Base-by-base conservation (phyloP, 1,284 basidiomycete species). In the Ustilago nuda region DNA sequence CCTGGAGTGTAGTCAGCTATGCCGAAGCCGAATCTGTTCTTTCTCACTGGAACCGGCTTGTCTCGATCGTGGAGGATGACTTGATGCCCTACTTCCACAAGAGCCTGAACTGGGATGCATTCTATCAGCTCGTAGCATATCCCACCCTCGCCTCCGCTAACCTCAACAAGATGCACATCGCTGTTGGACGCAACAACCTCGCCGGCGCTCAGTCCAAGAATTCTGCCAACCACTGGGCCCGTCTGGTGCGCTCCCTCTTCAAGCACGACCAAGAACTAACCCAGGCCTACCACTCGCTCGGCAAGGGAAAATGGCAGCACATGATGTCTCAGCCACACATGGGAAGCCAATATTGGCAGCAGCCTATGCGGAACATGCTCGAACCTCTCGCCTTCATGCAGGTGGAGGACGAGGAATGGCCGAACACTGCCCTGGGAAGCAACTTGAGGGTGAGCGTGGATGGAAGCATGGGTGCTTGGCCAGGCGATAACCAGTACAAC, bases 1-100 rank as follows among this genome's bases (percentile, higher is more conserved):
- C 89, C 0, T 92, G 88, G 86, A 91, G 90, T 69, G 79, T 92
- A 55, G 87, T 88, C 51, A 89, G 91, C 82, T 91, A 92, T 82
- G 87, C 91, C 82, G 91, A 92, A 90, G 92, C 79, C 60, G 90
- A 87, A 2, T 11, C 23, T 53, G 60, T 62, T 7, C 57, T 55
- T 9, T 56, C 30, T 3, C 33, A 56, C 46, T 61, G 61, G 30
- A 63, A 52, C 13, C 50, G 52, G 35, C 60, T 67, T 35, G 61
- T 51, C 15, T 50, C 35, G n/a, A 46, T 50, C 5, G 68, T 71
- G 1, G 17, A 61, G 15, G 36, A 61, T 36, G 55, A 59, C 3
- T 56, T 72, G n/a, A 46, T 57, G 27, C 58, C 62, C 1, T 43
- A 54, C 43, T 70, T 70, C 45, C 46, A 37, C 2, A 48, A 30